Conservation (phyloP, 164 flowering plant species). For the Amborella trichopoda region DNA sequence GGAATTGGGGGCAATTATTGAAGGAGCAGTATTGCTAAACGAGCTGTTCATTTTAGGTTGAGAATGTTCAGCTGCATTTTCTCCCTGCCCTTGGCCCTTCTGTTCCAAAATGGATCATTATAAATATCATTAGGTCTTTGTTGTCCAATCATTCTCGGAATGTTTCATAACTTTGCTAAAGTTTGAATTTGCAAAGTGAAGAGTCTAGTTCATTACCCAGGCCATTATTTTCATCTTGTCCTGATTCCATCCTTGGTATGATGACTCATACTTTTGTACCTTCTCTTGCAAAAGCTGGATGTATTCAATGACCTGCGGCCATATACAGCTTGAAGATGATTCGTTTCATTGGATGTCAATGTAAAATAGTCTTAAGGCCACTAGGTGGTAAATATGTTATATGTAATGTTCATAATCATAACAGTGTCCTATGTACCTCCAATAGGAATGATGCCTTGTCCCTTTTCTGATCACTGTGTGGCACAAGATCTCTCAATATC, state of each 20-base stretch:
- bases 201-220: slow-evolving; percentile 36
- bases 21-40: slow-evolving; percentile 23
- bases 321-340: neutral
- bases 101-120: slow-evolving; percentile 18
- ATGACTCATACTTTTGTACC: slow-evolving; percentile 45
- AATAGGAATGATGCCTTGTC: slow-evolving; percentile 90
- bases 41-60: slow-evolving; percentile 42
- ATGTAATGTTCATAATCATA: neutral
- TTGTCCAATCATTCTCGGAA: too few relatives aligned
- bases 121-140: too few relatives aligned
- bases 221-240: slow-evolving; percentile 49
- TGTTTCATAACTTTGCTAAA: too few relatives aligned
- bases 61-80: slow-evolving; percentile 35
- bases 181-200: neutral
- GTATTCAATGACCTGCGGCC: slow-evolving; percentile 71
- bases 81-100: slow-evolving; percentile 78
- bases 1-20: slow-evolving; percentile 31
- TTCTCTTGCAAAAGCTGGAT: slow-evolving; percentile 67
- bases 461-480: slow-evolving; percentile 84
- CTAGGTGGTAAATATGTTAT: neutral
- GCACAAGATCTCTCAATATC: slow-evolving; percentile 77
- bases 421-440: slow-evolving; percentile 37
- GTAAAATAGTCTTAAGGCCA: neutral
- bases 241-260: slow-evolving; percentile 49
- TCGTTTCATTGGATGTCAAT: too few relatives aligned